Evolutionary conservation across 108 stramenopile genomes (phyloP).

Genomic region (Nannochloropsis gaditana): DNA sequence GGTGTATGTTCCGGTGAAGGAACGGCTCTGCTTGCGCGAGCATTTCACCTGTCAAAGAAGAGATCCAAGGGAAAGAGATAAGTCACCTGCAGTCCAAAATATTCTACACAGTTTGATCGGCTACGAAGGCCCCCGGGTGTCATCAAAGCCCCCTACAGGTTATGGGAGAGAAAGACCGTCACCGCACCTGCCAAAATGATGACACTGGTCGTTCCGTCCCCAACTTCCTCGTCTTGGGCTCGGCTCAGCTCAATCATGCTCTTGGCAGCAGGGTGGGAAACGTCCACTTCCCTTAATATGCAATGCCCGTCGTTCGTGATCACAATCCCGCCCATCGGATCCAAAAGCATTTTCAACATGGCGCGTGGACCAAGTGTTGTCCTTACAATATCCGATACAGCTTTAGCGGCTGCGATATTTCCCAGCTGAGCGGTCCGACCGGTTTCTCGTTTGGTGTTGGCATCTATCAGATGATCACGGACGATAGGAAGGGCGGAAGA

Average conservation of each 20-base stretch:
- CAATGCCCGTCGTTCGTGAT: slow-evolving; percentile 99
- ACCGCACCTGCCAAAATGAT: slow-evolving; percentile 68
- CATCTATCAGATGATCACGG: neutral
- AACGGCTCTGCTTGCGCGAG: slow-evolving; percentile 95
- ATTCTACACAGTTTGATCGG: neutral
- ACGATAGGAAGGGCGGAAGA: too few species aligned
- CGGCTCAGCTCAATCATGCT: slow-evolving; percentile 97
- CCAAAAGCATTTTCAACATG: slow-evolving; percentile 99
- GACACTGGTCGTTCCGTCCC: slow-evolving; percentile 99
- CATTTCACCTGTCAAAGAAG: slow-evolving; percentile 77
- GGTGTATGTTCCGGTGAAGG: slow-evolving; percentile 79
- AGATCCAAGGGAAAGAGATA: neutral
- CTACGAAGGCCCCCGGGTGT: neutral
- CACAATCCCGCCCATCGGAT: slow-evolving; percentile 99
- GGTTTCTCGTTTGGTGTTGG: slow-evolving; percentile 88
- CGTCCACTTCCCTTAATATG: slow-evolving; percentile 98
- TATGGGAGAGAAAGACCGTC: neutral
- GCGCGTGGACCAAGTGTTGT: slow-evolving; percentile 93
- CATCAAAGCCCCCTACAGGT: neutral
- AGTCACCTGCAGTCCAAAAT: too few species aligned
- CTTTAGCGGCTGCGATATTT: slow-evolving; percentile 90
- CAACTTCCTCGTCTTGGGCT: slow-evolving; percentile 98
- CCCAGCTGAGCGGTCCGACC: slow-evolving; percentile 93
- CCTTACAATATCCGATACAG: slow-evolving; percentile 85
- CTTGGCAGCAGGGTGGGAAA: slow-evolving; percentile 99